phyloP scores from a whole-genome alignment of 225 moss, liverwort and hornwort genomes.

The Marchantia polymorpha region DNA sequence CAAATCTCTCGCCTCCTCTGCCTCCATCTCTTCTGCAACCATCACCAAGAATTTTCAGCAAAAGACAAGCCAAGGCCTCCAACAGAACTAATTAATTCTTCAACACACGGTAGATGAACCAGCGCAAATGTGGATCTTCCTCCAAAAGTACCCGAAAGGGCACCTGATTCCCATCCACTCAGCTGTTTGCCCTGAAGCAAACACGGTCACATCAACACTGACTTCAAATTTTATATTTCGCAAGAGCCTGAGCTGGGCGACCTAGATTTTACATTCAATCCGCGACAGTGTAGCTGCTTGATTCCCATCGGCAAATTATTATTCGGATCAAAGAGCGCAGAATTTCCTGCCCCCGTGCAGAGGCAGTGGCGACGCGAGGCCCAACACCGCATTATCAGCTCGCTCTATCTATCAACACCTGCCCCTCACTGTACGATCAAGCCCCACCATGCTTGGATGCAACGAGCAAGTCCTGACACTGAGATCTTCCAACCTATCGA shows the following conservation, averaged over 20 bases:
- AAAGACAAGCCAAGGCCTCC: not conserved
- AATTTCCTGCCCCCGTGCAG: not conserved
- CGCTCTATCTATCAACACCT: not conserved
- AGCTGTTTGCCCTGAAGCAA: not conserved
- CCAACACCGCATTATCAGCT: not conserved
- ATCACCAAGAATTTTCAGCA: not conserved
- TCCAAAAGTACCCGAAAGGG: not conserved
- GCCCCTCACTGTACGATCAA: not conserved
- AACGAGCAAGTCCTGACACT: not conserved
- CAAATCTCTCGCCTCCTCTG: constrained; percentile 52
- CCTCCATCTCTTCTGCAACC: constrained; percentile 41
- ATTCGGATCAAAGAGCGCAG: not conserved
- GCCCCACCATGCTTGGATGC: not conserved
- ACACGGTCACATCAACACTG: not conserved
- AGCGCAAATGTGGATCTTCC: not conserved
- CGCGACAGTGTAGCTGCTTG: not conserved
- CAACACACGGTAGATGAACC: not conserved
- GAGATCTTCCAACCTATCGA: not conserved
- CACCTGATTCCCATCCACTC: not conserved
- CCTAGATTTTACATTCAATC: not conserved
- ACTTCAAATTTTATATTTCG: not conserved
- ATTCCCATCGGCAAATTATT: not conserved
- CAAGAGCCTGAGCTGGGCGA: not conserved
- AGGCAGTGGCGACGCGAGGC: not conserved
- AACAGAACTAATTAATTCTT: not conserved